These are phyloP conservation scores for Xylariaceae sp. DNA, from an alignment of 2,329 filamentous ascomycete genomes.

Conservation along the genomic window DNA sequence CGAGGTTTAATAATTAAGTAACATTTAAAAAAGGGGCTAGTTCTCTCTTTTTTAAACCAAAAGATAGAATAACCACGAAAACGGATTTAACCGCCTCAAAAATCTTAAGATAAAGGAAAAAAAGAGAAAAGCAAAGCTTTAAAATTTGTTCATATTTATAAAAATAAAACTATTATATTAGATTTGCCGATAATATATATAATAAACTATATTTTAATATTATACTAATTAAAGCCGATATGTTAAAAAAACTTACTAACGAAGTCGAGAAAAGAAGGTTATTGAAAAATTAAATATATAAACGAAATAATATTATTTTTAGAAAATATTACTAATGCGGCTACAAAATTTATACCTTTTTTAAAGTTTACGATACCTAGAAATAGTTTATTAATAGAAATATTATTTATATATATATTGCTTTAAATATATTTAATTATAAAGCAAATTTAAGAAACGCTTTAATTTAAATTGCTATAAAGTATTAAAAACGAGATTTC, in stretches of 20 bases:
- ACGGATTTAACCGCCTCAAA: background rate
- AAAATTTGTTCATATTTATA: background rate
- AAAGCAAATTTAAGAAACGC: background rate
- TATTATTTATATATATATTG: background rate
- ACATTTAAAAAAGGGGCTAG: background rate
- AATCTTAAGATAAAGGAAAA: background rate
- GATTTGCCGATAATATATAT: background rate
- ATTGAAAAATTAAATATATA: background rate
- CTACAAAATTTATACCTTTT: background rate
- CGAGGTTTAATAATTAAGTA: background rate
- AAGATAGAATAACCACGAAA: background rate
- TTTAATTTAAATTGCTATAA: background rate
- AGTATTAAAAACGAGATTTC: background rate
- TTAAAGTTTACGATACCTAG: too few species aligned
- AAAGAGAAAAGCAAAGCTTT: background rate
- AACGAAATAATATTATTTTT: background rate
- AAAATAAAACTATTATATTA: background rate
- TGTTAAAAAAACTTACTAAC: background rate
- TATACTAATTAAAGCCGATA: background rate
- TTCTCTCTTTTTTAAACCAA: background rate
- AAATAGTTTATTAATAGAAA: background rate
- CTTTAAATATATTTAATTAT: background rate
- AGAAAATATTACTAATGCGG: background rate
- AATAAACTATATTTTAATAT: background rate
- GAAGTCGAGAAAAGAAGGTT: background rate